Base-by-base conservation (phyloP, 306 rosid species). In the Lathyrus tuberosus region DNA sequence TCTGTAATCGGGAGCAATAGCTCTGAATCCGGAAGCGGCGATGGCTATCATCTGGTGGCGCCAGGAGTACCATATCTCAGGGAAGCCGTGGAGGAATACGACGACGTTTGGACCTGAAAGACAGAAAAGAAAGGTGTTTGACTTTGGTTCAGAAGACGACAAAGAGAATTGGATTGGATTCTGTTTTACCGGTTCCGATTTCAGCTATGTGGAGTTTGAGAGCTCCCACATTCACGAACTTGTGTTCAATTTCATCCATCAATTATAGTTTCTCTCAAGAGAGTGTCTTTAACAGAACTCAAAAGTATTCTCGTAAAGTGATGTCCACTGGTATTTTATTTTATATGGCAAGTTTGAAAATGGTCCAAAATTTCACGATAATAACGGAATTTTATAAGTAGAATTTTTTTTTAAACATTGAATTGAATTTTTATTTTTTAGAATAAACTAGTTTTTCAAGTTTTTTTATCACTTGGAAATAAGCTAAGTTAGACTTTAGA, bases 61-160 rank as follows among this genome's bases (percentile, higher is more conserved):
- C 98, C 98, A 92, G 0, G 95, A 76, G 89, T 89, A 89, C 98
- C 98, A 92, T 73, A 88, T 92, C 84, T 92, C 96, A 0, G 91
- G 96, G 68, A 92, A 92, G 0, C 96, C 95, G 57, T 89, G 96
- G 4, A 92, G 77, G 60, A 89, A 89, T 16, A 92, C 84, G 63
- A 81, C 91, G 24, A 76, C 91, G 75, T 86, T 86, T 8, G 69
- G 72, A 57, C 91, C 93, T 85, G 80, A 68, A 76, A 67, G 20
- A 41, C 11, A n/a, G 14, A 40, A 58, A 2, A 15, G 26, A 49
- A 52, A 52, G 3, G 4, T 52, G 33, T 10, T 52, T 49, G 56
- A 48, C 56, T 16, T 16, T 2, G 10, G 9, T 17, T 48, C 0
- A 15, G 18, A 48, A 48, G 3, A 48, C 48, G 48, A 43, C 16